Evolutionary conservation across 2,329 filamentous ascomycete genomes (phyloP), one percentile per base, ranked within the genome.

Genomic region (Parafenestella ontariensis): DNA sequence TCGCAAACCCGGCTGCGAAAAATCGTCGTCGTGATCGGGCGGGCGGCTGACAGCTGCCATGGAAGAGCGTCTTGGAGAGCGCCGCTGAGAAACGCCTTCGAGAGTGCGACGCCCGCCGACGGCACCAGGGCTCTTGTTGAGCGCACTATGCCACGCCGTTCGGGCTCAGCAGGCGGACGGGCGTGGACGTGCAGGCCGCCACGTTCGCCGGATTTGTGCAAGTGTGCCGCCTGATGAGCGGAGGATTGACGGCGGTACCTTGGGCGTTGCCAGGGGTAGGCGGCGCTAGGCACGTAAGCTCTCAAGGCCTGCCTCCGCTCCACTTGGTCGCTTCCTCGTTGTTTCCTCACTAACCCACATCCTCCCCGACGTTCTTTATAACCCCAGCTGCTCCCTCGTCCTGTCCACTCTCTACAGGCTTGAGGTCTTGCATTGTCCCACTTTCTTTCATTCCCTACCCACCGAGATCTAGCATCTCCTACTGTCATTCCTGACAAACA

Each of bases 401-500:
- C 69, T 72, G 69, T 73, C 54, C 70, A 71, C 69, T 73, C 70
- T 74, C 58, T 74, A 72, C 71, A 74, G 71, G 71, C 72, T 74
- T 73, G 72, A 74, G 58, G 72, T 71, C 69, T 73, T 71, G 47
- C 59, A 60, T 52, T 65, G 66, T 49, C 61, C 58, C 64, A 62
- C 60, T 54, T 73, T 66, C 67, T 54, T 73, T 73, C 60, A 50
- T 45, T 55, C 61, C 56, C 62, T 66, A 28, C 41, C 23, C 49
- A 20, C 36, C 21, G 72, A 74, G 71, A 72, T 72, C 61, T 49
- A 66, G 67, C 63, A 72, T 74, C 71, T 73, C 65, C 33, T 43
- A 34, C 68, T 59, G 64, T 72, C 72, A 60, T 62, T 72, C 52
- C 64, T 66, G 60, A 68, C 66, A 68, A 51, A 41, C 54, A 57